These are phyloP conservation scores for Seiridium cupressi DNA, from an alignment of 2,329 filamentous ascomycete genomes.

Conservation along the genomic window DNA sequence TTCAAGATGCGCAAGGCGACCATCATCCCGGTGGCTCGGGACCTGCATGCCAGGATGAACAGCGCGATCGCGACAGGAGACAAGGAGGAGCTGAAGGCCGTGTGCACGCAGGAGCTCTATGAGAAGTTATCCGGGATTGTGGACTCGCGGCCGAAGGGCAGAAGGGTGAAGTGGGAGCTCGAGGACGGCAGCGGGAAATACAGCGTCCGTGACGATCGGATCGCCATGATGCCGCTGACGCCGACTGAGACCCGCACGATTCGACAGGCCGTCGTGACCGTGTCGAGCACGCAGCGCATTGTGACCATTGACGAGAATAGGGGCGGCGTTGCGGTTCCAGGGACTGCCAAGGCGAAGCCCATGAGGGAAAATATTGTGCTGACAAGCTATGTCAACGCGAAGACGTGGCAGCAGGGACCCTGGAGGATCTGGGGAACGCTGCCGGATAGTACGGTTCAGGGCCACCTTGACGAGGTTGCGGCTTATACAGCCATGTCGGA, in stretches of 20 bases:
- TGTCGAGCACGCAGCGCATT: constrained; percentile 55
- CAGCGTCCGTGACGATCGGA: constrained; percentile 54
- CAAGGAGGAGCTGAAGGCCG: constrained; percentile 42
- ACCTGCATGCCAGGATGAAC: constrained; percentile 61
- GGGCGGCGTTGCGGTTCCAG: constrained; percentile 39
- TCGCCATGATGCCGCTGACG: constrained; percentile 43
- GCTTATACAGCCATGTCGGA: neutral
- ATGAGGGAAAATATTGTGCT: constrained; percentile 66
- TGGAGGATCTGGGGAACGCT: constrained; percentile 69
- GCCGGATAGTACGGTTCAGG: constrained; percentile 48
- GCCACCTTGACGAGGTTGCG: constrained; percentile 25
- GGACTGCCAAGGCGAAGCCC: constrained; percentile 48
- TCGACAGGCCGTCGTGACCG: constrained; percentile 60
- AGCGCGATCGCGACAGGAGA: constrained; percentile 60
- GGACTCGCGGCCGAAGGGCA: constrained; percentile 43
- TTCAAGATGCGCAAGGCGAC: constrained; percentile 40
- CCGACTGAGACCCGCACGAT: constrained; percentile 37
- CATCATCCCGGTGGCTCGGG: constrained; percentile 52
- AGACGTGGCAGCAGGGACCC: constrained; percentile 43
- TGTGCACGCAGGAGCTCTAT: constrained; percentile 55
- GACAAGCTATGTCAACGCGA: constrained; percentile 43
- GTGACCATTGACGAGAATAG: constrained; percentile 34
- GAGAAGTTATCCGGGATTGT: constrained; percentile 52
- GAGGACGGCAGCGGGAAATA: constrained; percentile 39
- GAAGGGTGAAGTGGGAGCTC: constrained; percentile 53